A percentile compares a stretch with the other conserved stretches of the same genome.
These are phyloP conservation scores for Ganoderma boninense DNA, from an alignment of 1,284 basidiomycete genomes.

Conservation along the genomic window DNA sequence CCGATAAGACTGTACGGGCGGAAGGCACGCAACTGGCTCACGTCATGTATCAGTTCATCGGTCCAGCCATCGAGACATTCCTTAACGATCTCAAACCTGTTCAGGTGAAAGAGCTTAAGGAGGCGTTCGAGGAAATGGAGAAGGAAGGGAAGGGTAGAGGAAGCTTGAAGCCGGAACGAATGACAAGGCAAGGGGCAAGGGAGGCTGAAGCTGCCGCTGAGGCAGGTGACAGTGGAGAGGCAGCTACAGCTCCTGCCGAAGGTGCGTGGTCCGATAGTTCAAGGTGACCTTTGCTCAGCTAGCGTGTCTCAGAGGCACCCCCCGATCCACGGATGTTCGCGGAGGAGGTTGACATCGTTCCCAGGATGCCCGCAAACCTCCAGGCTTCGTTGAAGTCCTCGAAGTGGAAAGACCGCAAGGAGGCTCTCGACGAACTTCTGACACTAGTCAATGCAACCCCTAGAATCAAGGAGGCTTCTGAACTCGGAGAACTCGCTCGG, in stretches of 20 bases:
- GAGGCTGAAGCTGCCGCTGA: constrained; percentile 68
- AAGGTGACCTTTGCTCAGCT: constrained; percentile 8
- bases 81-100: constrained; percentile 96
- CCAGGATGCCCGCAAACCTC: constrained; percentile 80
- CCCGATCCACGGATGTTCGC: constrained; percentile 87
- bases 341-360: constrained; percentile 84
- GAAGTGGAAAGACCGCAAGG: constrained; percentile 99
- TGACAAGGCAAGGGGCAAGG: constrained; percentile 82
- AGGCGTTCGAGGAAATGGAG: constrained; percentile 88
- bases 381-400: constrained; percentile 82
- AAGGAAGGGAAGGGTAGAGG: constrained; percentile 86
- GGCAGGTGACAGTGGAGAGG: constrained; percentile 51
- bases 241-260: constrained; percentile 47
- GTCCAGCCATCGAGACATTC: constrained; percentile 87
- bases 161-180: constrained; percentile 78
- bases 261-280: constrained; percentile 34
- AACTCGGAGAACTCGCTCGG: constrained; percentile 78
- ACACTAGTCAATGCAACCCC: constrained; percentile 78
- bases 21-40: constrained; percentile 87
- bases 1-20: constrained; percentile 95
- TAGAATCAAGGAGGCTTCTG: constrained; percentile 81
- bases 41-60: constrained; percentile 89
- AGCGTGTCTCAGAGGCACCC: constrained; percentile 49
- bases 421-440: constrained; percentile 87
- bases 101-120: constrained; percentile 96